Base-by-base conservation (phyloP, 805 yeast species). In the Sugiyamaella lignohabitans region DNA sequence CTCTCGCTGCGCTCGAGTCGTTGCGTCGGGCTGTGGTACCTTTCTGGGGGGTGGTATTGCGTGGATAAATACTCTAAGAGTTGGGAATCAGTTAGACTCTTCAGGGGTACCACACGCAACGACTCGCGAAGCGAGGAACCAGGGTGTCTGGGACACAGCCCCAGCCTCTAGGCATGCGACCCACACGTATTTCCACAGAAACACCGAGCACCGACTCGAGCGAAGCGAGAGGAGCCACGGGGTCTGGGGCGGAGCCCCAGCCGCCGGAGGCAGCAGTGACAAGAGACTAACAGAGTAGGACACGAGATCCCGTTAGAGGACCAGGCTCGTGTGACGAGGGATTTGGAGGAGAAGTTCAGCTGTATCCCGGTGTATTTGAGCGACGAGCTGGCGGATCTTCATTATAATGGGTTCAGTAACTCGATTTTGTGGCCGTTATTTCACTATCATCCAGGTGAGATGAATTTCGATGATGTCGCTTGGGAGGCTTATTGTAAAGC, bases 361-460 rank as follows among this genome's bases (percentile, higher is more conserved):
- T 93, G 98, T 56, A 80, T 85, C 32, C 98, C 99, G 2, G 82
- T 93, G 43, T 93, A 83, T 68, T 65, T 93, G 49, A 75, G 80
- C 52, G 98, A 93, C 60, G 87, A 84, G 52, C 75, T 93, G 53
- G 97, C 98, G 1, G 98, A 93, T 60, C 73, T 93, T 54, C 98
- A 93, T 68, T 93, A 93, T 68, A 93, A 94, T 63, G 98, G 98
- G 24, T 93, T 94, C 66, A 78, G 87, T 53, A 93, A 93, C 66
- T 84, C 95, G 21, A 93, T 93, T 53, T 70, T 93, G 53, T 93
- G 99, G 99, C 99, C 99, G 1, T 68, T 94, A 51, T 93, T 93
- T 71, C 99, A 93, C 65, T 93, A 93, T 67, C 98, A 93, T 62
- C 98, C 99, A 0, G 98, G 98, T 51, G 98, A 94, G 65, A 93